Conservation (phyloP, 495 filamentous ascomycete species). For the Neurospora sp. region DNA sequence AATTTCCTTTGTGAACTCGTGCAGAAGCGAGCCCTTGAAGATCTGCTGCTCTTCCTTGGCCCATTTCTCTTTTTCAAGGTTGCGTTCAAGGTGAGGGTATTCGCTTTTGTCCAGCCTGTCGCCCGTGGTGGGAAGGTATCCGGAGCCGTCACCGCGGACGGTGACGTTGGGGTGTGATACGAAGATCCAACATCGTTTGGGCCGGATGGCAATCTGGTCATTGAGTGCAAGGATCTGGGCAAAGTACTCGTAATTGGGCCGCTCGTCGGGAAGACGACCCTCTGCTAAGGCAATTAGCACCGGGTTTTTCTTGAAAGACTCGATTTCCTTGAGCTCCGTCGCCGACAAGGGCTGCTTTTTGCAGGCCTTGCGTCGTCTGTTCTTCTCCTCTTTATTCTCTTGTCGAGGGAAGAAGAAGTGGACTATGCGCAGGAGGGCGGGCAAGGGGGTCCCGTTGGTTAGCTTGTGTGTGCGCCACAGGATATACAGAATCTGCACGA, state of each 20-base stretch:
- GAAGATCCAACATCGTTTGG: slow-evolving; percentile 36
- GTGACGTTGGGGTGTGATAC: slow-evolving; percentile 30
- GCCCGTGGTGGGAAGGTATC: slow-evolving; percentile 22
- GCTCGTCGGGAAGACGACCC: slow-evolving; percentile 32
- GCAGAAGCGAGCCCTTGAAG: slow-evolving; percentile 27
- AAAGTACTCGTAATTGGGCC: slow-evolving; percentile 42
- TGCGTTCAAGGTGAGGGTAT: slow-evolving; percentile 36
- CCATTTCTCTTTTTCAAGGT: slow-evolving; percentile 31
- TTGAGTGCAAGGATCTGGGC: slow-evolving; percentile 31
- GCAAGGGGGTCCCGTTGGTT: slow-evolving; percentile 4
- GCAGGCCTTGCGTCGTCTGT: background rate
- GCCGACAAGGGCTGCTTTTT: background rate
- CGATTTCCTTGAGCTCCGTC: slow-evolving; percentile 18
- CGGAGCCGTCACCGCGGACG: slow-evolving; percentile 23
- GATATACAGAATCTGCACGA: background rate
- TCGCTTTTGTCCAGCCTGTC: slow-evolving; percentile 25
- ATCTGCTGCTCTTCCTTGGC: slow-evolving; percentile 22
- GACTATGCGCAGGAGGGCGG: slow-evolving; percentile 22
- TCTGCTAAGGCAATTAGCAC: slow-evolving; percentile 42
- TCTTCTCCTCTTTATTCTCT: slow-evolving; percentile 10
- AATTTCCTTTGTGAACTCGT: slow-evolving; percentile 36
- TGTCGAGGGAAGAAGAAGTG: slow-evolving; percentile 37
- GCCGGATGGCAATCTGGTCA: slow-evolving; percentile 28
- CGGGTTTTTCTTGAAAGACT: slow-evolving; percentile 43
- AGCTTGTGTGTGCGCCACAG: background rate